Conservation (phyloP, 2,329 filamentous ascomycete genomes). For the Calonectria pteridis region DNA sequence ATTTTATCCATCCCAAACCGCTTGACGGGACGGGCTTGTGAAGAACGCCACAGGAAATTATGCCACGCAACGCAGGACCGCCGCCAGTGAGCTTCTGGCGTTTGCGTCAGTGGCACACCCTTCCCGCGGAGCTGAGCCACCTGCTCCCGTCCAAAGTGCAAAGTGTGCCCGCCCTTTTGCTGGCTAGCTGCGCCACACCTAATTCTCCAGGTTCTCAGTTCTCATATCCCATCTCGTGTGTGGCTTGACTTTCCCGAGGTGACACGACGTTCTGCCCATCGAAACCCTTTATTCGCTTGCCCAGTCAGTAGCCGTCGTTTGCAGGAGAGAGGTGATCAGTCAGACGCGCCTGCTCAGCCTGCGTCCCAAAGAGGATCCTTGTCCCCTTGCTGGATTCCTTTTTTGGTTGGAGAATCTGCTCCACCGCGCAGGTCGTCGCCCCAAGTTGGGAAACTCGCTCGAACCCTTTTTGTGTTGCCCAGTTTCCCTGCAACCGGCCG, state of each 20-base stretch:
- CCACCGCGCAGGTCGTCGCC: not conserved
- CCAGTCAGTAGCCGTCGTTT: not conserved
- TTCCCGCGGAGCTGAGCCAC: conserved; percentile 1
- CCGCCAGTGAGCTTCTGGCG: not conserved
- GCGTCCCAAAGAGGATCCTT: not conserved
- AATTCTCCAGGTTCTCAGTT: not conserved
- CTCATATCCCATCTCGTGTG: not conserved
- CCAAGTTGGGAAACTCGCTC: not conserved
- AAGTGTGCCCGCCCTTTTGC: not conserved
- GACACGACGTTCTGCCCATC: conserved; percentile 1
- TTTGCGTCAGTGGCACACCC: not conserved
- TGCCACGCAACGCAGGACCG: conserved; percentile 16
- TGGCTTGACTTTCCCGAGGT: conserved; percentile 3
- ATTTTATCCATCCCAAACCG: conserved; percentile 23
- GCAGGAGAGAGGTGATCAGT: not conserved
- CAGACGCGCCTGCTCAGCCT: not conserved
- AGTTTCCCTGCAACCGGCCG: conserved; percentile 11
- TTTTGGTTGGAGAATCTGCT: not conserved
- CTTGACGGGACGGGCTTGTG: conserved; percentile 12
- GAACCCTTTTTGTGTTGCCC: conserved; percentile 6
- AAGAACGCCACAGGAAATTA: conserved; percentile 32
- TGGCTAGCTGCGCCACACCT: conserved; percentile 2
- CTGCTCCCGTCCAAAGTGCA: not conserved
- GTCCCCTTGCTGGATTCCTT: not conserved
- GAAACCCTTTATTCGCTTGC: not conserved